phyloP scores from a whole-genome alignment of 2,329 filamentous ascomycete genomes.

The Chaetoscypha palmicola region DNA sequence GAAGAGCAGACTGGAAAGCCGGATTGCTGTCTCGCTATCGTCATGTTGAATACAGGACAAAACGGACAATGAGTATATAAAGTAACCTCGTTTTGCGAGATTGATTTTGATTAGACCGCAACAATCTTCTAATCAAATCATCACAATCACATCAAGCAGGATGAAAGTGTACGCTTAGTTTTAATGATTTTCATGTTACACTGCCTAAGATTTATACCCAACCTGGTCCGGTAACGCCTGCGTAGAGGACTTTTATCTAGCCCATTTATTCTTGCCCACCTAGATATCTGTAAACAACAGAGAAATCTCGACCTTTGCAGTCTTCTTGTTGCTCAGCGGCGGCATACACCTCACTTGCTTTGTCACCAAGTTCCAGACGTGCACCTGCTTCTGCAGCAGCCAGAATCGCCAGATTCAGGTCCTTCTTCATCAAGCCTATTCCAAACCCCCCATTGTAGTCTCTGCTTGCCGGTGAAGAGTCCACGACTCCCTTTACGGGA shows the following conservation, averaged over 20 bases:
- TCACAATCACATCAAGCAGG: no score
- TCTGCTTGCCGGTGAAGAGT: conserved; percentile 64
- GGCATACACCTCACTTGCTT: conserved; percentile 61
- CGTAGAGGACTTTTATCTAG: not conserved
- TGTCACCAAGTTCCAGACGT: conserved; percentile 55
- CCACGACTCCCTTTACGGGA: conserved; percentile 78
- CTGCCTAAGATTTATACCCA: no score
- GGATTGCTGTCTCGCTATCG: no score
- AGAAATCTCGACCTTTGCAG: conserved; percentile 69
- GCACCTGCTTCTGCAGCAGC: conserved; percentile 63
- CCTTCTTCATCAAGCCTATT: conserved; percentile 73
- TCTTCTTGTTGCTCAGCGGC: conserved; percentile 52
- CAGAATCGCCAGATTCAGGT: conserved; percentile 64
- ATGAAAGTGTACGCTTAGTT: no score
- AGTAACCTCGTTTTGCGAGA: no score
- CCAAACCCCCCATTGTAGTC: conserved; percentile 76
- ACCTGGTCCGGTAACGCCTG: not conserved
- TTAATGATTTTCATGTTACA: no score
- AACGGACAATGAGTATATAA: no score
- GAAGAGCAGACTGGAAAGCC: no score
- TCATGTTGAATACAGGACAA: no score
- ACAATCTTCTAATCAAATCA: no score
- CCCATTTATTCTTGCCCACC: conserved; percentile 27
- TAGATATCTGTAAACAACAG: conserved; percentile 70
- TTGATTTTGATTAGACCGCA: no score